These are phyloP conservation scores for Erysimum cheiri DNA, from an alignment of 441 rosid species.

Conservation along the genomic window DNA sequence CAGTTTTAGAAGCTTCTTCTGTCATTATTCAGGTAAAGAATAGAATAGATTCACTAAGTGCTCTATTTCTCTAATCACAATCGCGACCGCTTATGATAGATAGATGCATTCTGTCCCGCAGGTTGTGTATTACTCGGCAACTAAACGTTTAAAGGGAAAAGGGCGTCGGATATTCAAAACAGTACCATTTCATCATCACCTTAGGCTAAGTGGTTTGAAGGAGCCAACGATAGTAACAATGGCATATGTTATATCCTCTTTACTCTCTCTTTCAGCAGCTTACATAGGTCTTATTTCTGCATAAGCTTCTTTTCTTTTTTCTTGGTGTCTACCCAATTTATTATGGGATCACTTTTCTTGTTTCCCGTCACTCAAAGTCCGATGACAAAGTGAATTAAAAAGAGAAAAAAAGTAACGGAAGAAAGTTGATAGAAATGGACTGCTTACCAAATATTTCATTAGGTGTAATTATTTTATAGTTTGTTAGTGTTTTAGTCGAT, in stretches of 20 bases:
- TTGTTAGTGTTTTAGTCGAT: slow-evolving; percentile 37
- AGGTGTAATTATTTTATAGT: slow-evolving; percentile 28
- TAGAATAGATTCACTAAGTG: neutral
- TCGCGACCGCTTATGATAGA: neutral
- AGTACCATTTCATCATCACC: slow-evolving; percentile 74
- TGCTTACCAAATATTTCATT: slow-evolving; percentile 36
- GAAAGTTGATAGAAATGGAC: slow-evolving; percentile 35
- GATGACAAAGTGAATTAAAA: neutral
- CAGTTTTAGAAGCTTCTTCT: slow-evolving; percentile 67
- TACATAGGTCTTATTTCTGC: slow-evolving; percentile 78
- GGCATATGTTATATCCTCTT: slow-evolving; percentile 64
- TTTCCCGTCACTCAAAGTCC: neutral
- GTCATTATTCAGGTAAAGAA: slow-evolving; percentile 73
- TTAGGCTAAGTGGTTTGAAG: slow-evolving; percentile 62
- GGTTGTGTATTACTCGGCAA: slow-evolving; percentile 60
- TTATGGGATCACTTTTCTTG: neutral
- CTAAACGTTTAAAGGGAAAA: slow-evolving; percentile 53
- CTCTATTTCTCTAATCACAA: neutral
- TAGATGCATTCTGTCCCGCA: slow-evolving; percentile 36
- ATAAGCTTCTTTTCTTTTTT: slow-evolving; percentile 41
- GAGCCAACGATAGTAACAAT: slow-evolving; percentile 72
- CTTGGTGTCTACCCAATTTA: neutral
- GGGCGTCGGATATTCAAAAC: slow-evolving; percentile 62
- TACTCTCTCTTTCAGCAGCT: slow-evolving; percentile 74
- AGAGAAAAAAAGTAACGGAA: neutral